Base-by-base conservation (phyloP, 192 early-diverging fungal genomes). In the Gigaspora rosea region DNA sequence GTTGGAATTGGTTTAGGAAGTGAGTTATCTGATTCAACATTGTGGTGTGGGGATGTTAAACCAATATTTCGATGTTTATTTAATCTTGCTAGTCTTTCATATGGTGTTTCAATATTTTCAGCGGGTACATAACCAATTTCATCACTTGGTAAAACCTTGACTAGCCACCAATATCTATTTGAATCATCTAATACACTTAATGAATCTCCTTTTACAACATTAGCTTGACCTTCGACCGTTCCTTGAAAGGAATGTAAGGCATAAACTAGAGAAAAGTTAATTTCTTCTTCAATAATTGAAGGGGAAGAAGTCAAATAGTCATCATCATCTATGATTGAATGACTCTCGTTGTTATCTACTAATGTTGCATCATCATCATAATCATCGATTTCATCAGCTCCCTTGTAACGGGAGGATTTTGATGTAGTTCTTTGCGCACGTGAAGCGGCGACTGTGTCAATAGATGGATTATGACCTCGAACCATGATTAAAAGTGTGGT, bases 61-160 rank as follows among this genome's bases (percentile, higher is more conserved):
- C 88, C 83, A 4, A 95, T 88, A 84, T 95, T 95, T 46, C 88
- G 80, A 72, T 88, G 85, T 74, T 92, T 91, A 79, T 95, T 94
- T 27, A 95, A 79, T 47, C 94, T 85, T 15, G 92, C 94, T 51
- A 95, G 74, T 35, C 92, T 86, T 78, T 95, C 94, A 78, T 85
- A 91, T 0, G 94, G 94, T 4, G 92, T 95, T 81, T 95, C 94
- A 54, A 95, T 90, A 75, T 95, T 94, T 78, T 95, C 94, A 8
- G 94, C 94, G 27, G 94, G 94, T 71, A 95, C 93, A 78, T 95
- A 95, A 16, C 94, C 94, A 80, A 95, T 90, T 80, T 91, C 84
- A 1, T 80, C 82, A n/a, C 80, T 92, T 80, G 87, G 93, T 75
- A 87, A 83, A 76, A 83, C 92, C 80, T 86, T 91, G 47, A 91